Evolutionary conservation across 306 rosid species (phyloP), one percentile per base, ranked within the genome.

Genomic region (Cucurbita pepo): DNA sequence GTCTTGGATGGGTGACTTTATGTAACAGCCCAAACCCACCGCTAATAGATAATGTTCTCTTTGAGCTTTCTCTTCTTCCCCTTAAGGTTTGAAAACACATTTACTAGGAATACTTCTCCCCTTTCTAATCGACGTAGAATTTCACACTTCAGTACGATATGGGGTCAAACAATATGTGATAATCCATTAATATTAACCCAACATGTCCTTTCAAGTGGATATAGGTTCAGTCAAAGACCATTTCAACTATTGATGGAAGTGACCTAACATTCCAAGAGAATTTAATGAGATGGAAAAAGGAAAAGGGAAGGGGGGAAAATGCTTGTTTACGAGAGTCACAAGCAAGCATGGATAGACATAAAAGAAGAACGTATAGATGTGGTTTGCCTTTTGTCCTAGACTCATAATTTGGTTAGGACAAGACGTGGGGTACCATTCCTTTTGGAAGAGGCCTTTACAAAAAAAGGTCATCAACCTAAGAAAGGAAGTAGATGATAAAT

Each of bases 391-490:
- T 1, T 51, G 69, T 47, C 34, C 34, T 30, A 30, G 34, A 30
- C 34, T 30, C 52, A 37, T 54, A 34, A 72, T 43, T 65, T 44
- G 30, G 58, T 6, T 3, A 72, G 62, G 47, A 72, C n/a, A 56
- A 65, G 37, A 11, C 3, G 88, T 84, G 83, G 84, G 83, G 88
- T 41, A 75, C 25, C 75, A 14, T 64, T 83, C 60, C 47, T 65
- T 76, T 77, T 43, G 83, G 80, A 77, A 77, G 80, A 77, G 77
- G 61, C 79, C 36, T 44, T 66, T 75, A 71, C 51, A 71, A 38
- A 30, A 14, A 84, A 84, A 70, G 85, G 72, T 74, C 40, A 34
- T 37, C 9, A 77, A 73, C 77, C 76, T 47, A 45, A 69, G 44
- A 66, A 72, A 50, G 12, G 25, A 55, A 56, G 30, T 36, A 62